Evolutionary conservation across 495 filamentous ascomycete species (phyloP), one percentile per base, ranked within the genome.

Genomic region (Cetradonia linearis): DNA sequence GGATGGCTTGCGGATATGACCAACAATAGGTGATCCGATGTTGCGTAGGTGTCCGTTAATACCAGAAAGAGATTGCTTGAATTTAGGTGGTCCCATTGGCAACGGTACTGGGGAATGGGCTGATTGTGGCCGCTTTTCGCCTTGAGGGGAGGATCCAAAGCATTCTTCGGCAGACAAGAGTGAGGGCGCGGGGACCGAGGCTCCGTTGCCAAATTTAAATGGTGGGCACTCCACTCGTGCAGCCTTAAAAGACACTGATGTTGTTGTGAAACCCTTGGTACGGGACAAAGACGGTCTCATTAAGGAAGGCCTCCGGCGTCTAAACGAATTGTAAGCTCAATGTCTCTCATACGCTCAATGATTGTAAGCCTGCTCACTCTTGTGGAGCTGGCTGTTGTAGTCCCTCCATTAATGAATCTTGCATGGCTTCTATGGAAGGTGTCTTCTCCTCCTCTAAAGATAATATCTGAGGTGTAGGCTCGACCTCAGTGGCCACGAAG

Each of bases 91-190:
- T 27, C 73, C 66, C 69, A 83, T 74, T 60, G 75, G 71, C 20
- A 71, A 63, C 31, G 75, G 69, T 34, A 77, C 78, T 2, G 82
- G 78, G 61, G 80, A 83, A 63, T 80, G 76, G 1, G 81, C 73
- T 34, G 76, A 75, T 59, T 78, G 76, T 2, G 82, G 78, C 61
- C 81, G 71, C 60, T 81, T 76, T 62, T 91, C 85, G 58, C 85
- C 83, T 34, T 86, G 83, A 7, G 90, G 89, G 2, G 91, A 95
- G 58, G 84, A 84, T 13, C 77, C 74, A 68, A 94, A 91, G 74
- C 86, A 88, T 68, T 92, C 88, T 67, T 82, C 82, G 54, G 91
- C 71, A 2, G 88, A 88, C 65, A 86, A 78, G 5, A 81, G 73
- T 0, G 81, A 77, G 28, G 79, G 68, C 0, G 79, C 78, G 9